Evolutionary conservation across 306 rosid genomes (phyloP), one percentile per base, ranked within the genome.

Genomic region (Fragaria ananassa): DNA sequence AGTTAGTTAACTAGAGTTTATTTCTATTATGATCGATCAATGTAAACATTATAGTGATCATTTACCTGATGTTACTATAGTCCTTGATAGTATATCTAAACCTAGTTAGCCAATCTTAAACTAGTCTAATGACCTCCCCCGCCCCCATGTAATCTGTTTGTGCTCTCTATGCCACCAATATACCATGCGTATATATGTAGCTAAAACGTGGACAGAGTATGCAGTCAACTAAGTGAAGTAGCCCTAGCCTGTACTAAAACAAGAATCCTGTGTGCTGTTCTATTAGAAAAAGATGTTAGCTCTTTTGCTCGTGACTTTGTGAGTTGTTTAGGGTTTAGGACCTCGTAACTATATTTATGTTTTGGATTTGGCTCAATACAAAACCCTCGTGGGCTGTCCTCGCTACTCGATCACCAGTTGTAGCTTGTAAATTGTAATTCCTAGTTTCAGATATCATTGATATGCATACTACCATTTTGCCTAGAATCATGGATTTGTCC

Each of bases 281-380:
- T 72, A 56, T 42, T 5, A 41, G 45, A 57, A n/a, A 35, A 58
- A 58, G 66, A 58, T 56, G 63, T 57, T 51, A 31, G 74, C 61
- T 65, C 56, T 74, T 44, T 77, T 15, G 81, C 83, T 80, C 81
- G 81, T 83, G 86, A 83, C 81, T 31, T 31, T 41, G 69, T 58
- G 74, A 41, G 23, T 45, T 70, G 70, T 39, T 17, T 50, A 21
- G 68, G 44, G 44, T 62, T 31, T 62, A 62, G n/a, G 21, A 62
- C 21, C 68, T 34, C 5, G 42, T 62, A 31, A 62, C 18, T 15
- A 15, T 2, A 9, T 29, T 62, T 62, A 31, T 34, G 66, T 62
- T 58, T 58, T 58, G 17, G 35, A 10, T 42, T 58, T 58, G 64
- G 64, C 34, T 58, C 61, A 56, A 23, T 58, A 23, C 64, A 58